Conservation (phyloP, 2,329 filamentous ascomycete genomes). For the Penicillium crustosum region DNA sequence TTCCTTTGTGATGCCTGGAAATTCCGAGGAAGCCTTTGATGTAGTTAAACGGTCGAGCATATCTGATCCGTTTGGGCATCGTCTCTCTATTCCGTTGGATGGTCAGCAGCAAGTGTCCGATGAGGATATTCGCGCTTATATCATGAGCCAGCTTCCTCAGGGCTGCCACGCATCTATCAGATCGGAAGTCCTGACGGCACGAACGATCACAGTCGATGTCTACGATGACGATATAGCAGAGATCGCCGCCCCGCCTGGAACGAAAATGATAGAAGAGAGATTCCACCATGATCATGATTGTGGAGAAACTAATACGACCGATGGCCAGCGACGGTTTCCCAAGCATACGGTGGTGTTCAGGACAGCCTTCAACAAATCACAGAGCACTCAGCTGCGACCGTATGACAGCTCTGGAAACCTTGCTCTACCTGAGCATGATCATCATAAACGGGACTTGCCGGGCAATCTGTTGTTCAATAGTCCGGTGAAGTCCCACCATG, state of each 20-base stretch:
- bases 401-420: slow-evolving; percentile 5
- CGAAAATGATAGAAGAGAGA: slow-evolving; percentile 47
- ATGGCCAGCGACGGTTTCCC: slow-evolving; percentile 35
- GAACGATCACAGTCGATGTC: slow-evolving; percentile 50
- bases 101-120: slow-evolving; percentile 43
- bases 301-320: slow-evolving; percentile 42
- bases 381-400: slow-evolving; percentile 39
- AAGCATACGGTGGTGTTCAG: slow-evolving; percentile 49
- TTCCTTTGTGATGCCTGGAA: slow-evolving; percentile 47
- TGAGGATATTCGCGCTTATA: slow-evolving; percentile 50
- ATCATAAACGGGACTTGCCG: neutral
- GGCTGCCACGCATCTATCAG: slow-evolving; percentile 46
- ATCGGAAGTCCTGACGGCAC: slow-evolving; percentile 45
- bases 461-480: neutral
- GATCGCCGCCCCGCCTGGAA: slow-evolving; percentile 47
- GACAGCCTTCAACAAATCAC: slow-evolving; percentile 44
- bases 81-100: slow-evolving; percentile 36
- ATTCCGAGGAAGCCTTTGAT: slow-evolving; percentile 40
- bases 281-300: slow-evolving; percentile 50
- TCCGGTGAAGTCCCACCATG: neutral
- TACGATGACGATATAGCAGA: slow-evolving; percentile 45
- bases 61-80: slow-evolving; percentile 26
- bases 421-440: slow-evolving; percentile 2
- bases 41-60: slow-evolving; percentile 36
- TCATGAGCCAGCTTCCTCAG: slow-evolving; percentile 45